These are phyloP conservation scores for Hirsutella thompsonii DNA, from an alignment of 2,329 filamentous ascomycete species.

Conservation along the genomic window DNA sequence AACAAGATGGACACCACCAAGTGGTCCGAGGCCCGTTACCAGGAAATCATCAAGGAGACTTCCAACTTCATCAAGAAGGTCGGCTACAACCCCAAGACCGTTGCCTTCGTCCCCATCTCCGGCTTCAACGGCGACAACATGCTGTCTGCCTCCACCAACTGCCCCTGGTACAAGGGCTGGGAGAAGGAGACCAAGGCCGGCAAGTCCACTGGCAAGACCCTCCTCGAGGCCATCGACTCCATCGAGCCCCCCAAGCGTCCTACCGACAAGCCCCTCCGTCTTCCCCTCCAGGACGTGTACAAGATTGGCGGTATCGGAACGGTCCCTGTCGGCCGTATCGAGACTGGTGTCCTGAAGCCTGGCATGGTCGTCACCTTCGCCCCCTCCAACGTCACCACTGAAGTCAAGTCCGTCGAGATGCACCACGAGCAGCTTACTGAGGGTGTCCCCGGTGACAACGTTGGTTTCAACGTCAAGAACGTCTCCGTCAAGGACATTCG, in stretches of 20 bases:
- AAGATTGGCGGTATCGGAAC: conserved; percentile 99
- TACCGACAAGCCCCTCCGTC: conserved; percentile 98
- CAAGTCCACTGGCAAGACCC: conserved; percentile 89
- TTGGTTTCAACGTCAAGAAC: conserved; percentile 99
- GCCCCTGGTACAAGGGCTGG: conserved; percentile 99
- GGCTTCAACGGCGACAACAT: conserved; percentile 99
- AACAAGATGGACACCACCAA: conserved; percentile 99
- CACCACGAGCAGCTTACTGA: conserved; percentile 97
- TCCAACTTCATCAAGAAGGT: conserved; percentile 99
- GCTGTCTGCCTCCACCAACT: conserved; percentile 80
- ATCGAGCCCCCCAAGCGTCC: conserved; percentile 90
- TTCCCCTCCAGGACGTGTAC: conserved; percentile 99
- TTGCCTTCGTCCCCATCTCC: conserved; percentile 99
- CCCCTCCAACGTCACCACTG: conserved; percentile 97
- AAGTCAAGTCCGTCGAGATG: conserved; percentile 99
- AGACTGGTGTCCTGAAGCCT: conserved; percentile 93
- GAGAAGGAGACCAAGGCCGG: conserved; percentile 87
- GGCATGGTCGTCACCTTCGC: conserved; percentile 97
- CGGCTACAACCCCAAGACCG: conserved; percentile 98
- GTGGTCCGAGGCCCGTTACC: conserved; percentile 92
- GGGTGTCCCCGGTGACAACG: conserved; percentile 98
- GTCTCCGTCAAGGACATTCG: conserved; percentile 99
- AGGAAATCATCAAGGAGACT: conserved; percentile 99
- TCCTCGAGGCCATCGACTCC: conserved; percentile 96
- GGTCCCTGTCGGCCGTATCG: conserved; percentile 99